phyloP scores from a whole-genome alignment of 2,329 filamentous ascomycete genomes.

The Colletotrichum graminicola region DNA sequence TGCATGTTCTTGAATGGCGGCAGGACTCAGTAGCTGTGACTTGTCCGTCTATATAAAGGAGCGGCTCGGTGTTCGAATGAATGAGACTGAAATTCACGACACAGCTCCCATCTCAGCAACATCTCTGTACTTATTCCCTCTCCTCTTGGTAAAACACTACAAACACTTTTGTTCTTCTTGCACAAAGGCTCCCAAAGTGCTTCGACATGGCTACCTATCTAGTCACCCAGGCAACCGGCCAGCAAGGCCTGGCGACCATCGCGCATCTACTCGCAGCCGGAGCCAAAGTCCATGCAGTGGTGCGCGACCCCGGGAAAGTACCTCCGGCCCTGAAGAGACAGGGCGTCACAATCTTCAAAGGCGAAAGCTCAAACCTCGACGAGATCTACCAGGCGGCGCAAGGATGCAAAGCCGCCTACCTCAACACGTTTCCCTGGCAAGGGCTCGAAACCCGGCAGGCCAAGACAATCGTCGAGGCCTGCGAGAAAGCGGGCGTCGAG shows the following conservation, averaged over 20 bases:
- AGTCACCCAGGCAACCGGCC: constrained; percentile 52
- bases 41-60: background rate
- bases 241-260: constrained; percentile 49
- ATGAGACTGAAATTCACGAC: background rate
- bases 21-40: background rate
- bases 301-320: constrained; percentile 51
- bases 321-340: constrained; percentile 45
- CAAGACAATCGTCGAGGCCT: constrained; percentile 49
- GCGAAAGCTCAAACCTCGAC: constrained; percentile 51
- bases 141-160: background rate
- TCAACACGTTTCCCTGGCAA: constrained; percentile 46
- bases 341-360: constrained; percentile 52
- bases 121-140: background rate
- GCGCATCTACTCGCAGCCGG: constrained; percentile 51
- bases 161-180: background rate
- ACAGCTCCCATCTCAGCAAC: background rate
- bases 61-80: background rate
- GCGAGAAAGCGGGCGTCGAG: constrained; percentile 50
- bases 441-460: constrained; percentile 50
- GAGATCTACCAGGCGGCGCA: constrained; percentile 49
- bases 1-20: background rate
- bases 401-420: constrained; percentile 51
- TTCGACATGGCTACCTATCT: constrained; percentile 51
- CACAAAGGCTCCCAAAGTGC: background rate
- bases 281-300: constrained; percentile 52